These are phyloP conservation scores for Cryphonectria parasitica DNA, from an alignment of 2,329 filamentous ascomycete genomes.

Conservation along the genomic window DNA sequence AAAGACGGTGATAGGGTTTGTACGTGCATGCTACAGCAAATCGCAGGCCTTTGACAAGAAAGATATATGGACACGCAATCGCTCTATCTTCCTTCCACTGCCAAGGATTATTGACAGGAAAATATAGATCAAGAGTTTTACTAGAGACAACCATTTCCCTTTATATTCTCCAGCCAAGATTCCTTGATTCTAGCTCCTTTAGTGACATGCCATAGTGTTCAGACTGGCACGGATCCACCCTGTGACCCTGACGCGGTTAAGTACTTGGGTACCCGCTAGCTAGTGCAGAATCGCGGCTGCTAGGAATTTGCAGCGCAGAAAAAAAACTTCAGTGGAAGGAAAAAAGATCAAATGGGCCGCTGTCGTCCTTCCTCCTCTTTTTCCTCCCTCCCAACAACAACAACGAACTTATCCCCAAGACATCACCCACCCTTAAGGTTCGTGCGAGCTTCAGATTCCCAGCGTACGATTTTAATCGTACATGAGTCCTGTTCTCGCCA, in stretches of 20 bases:
- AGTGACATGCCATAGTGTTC: not conserved
- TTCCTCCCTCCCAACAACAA: slow-evolving; percentile 42
- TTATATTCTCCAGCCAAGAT: not conserved
- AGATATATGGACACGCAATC: not conserved
- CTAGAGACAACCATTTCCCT: not conserved
- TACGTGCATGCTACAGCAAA: not conserved
- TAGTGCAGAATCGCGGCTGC: slow-evolving; percentile 17
- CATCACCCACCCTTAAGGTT: slow-evolving; percentile 44
- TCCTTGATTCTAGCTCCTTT: not conserved
- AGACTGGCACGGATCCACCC: not conserved
- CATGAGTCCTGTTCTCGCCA: slow-evolving; percentile 64
- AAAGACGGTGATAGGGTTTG: not conserved
- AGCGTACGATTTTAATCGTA: slow-evolving; percentile 55
- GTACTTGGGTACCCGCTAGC: not conserved
- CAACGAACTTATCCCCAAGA: slow-evolving; percentile 53
- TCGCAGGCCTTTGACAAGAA: not conserved
- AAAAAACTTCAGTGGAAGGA: slow-evolving; percentile 27
- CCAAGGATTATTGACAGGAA: not conserved
- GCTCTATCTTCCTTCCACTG: not conserved
- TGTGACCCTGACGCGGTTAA: not conserved
- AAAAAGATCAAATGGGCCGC: slow-evolving; percentile 12
- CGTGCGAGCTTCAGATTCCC: slow-evolving; percentile 50
- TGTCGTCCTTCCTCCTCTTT: slow-evolving; percentile 38
- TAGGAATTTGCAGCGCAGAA: slow-evolving; percentile 20
- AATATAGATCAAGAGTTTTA: not conserved